These are phyloP conservation scores for Fonsecaea nubica DNA, from an alignment of 2,329 filamentous ascomycete species.

Conservation along the genomic window DNA sequence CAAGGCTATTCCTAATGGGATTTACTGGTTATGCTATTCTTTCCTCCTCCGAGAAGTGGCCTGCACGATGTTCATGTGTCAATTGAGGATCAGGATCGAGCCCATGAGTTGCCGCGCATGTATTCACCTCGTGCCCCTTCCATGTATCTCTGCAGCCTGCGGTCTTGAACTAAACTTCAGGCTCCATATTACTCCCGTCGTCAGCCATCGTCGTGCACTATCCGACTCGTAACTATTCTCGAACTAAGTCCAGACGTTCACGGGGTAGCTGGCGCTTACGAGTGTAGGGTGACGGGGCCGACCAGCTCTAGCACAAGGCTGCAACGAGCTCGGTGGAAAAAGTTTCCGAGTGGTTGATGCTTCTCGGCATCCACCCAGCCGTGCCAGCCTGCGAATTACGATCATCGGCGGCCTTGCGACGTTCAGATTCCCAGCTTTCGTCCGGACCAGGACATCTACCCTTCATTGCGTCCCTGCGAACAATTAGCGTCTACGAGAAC, in stretches of 20 bases:
- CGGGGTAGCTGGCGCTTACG: background rate
- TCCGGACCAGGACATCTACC: background rate
- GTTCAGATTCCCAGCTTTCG: constrained; percentile 9
- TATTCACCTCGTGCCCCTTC: background rate
- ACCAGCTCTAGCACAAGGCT: background rate
- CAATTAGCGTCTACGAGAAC: background rate
- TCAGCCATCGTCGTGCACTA: background rate
- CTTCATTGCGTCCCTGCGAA: background rate
- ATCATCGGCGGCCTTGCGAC: background rate
- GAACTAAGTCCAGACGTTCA: background rate
- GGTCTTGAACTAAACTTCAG: background rate
- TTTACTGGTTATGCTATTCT: background rate
- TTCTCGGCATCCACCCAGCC: background rate
- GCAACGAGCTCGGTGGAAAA: constrained; percentile 1
- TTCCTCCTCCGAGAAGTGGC: background rate
- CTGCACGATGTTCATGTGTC: background rate
- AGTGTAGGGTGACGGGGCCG: background rate
- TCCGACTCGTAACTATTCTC: background rate
- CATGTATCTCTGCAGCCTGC: background rate
- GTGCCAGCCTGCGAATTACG: constrained; percentile 20
- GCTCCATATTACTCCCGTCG: background rate
- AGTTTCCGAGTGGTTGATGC: constrained; percentile 6
- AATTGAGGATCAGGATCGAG: background rate
- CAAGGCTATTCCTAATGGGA: background rate
- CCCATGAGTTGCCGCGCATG: background rate